phyloP scores from a whole-genome alignment of 306 rosid species.

The Cicer chorassanicum region DNA sequence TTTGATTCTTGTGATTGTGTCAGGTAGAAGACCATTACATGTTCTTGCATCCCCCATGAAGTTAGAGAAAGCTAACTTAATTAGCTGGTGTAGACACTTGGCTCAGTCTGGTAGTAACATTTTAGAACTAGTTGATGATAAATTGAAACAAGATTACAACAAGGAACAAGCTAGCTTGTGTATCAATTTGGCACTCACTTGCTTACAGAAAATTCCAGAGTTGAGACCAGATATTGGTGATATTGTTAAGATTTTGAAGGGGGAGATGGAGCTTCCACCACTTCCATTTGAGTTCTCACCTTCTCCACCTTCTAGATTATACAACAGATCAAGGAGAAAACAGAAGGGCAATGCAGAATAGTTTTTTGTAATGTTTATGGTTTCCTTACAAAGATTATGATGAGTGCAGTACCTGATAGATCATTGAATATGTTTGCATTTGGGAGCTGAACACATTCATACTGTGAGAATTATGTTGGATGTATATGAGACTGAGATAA shows the following conservation, averaged over 20 bases:
- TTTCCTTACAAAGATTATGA: conserved; percentile 33
- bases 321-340: conserved; percentile 77
- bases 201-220: conserved; percentile 88
- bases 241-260: conserved; percentile 78
- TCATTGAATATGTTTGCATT: conserved; percentile 34
- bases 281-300: conserved; percentile 87
- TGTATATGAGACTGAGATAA: conserved; percentile 43
- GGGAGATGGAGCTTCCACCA: conserved; percentile 86
- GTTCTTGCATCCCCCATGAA: conserved; percentile 95
- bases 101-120: conserved; percentile 83
- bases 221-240: conserved; percentile 87
- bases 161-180: conserved; percentile 85
- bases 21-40: conserved; percentile 90
- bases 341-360: conserved; percentile 57
- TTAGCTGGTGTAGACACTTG: conserved; percentile 92
- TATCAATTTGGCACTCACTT: conserved; percentile 78
- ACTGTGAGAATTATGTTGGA: conserved; percentile 43
- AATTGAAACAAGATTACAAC: conserved; percentile 67
- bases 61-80: conserved; percentile 90
- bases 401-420: conserved; percentile 39
- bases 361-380: conserved; percentile 40
- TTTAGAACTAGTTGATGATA: conserved; percentile 85
- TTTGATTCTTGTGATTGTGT: conserved; percentile 83
- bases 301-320: conserved; percentile 79
- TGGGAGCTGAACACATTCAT: conserved; percentile 40